Base-by-base conservation (phyloP, 306 rosid species). In the Senna tora region DNA sequence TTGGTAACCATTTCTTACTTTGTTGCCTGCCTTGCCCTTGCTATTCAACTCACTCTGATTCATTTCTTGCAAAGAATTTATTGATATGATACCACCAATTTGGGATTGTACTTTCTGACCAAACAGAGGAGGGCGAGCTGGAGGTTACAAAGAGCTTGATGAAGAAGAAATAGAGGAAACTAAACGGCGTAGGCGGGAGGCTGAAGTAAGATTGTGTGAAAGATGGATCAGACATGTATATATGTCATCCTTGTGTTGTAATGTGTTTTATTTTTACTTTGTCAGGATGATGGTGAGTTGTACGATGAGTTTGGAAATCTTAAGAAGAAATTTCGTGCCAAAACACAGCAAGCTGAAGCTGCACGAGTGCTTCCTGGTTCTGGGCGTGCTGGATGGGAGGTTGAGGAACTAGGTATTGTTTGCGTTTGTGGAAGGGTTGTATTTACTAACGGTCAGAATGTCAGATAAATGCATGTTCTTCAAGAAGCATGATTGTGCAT, bases 381-480 rank as follows among this genome's bases (percentile, higher is more conserved):
- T 67, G 99, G 99, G 67, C 96, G 99, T 81, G 99, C 99, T 77
- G 99, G 99, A 65, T 94, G 99, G 99, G 96, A 94, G 75, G 97
- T 94, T 56, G 99, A 94, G 72, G 97, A 89, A 54, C 79, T 94
- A 89, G 99, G 97, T 94, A 91, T 33, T 21, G 13, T 10, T 74
- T 63, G 56, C 69, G 63, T 55, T 72, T 38, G 53, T 36, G 69
- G 72, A 52, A 61, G 56, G 56, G 32, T 16, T 50, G 55, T 22
- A 50, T 20, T n/a, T 50, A 16, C 52, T 16, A 47, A 22, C 46
- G 9, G 69, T 60, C 12, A 9, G 47, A 38, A 42, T 42, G 50
- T 45, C 45, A 20, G 36, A 59, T 41, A 68, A 46, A 57, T 66
- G 15, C 30, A 30, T 52, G 11, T 69, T 73, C 22, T 65, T 68